A percentile compares a stretch with the other conserved stretches of the same genome.
These are phyloP conservation scores for Gentiana dahurica DNA, from an alignment of 257 asterid genomes.

Conservation along the genomic window DNA sequence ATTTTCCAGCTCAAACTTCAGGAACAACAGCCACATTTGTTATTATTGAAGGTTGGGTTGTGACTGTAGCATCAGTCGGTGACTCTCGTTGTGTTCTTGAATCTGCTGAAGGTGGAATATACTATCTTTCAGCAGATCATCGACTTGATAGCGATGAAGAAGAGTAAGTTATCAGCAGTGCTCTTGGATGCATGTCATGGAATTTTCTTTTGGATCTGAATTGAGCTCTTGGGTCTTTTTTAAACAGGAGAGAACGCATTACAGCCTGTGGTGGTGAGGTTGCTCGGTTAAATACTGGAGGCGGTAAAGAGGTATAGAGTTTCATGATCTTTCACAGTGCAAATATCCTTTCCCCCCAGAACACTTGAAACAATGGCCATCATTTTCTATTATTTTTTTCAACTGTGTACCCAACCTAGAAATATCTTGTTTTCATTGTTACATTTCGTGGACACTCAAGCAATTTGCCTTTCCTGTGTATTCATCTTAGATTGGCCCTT, in stretches of 20 bases:
- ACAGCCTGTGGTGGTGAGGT: conserved; percentile 94
- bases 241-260: conserved; percentile 83
- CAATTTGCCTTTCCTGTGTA: conserved; percentile 11
- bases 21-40: conserved; percentile 97
- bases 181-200: neutral
- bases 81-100: conserved; percentile 94
- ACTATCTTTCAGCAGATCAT: conserved; percentile 91
- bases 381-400: neutral
- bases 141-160: conserved; percentile 93
- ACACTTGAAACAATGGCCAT: neutral
- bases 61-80: conserved; percentile 96
- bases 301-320: conserved; percentile 82
- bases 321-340: neutral
- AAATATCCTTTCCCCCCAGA: neutral
- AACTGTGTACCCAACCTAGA: neutral
- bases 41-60: conserved; percentile 88
- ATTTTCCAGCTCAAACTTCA: conserved; percentile 67
- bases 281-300: conserved; percentile 95
- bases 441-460: neutral
- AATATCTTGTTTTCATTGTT: neutral
- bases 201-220: conserved; percentile 7
- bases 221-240: conserved; percentile 14
- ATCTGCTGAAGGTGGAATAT: conserved; percentile 80
- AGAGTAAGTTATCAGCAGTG: conserved; percentile 51
- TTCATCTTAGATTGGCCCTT: conserved; percentile 76